A percentile compares a stretch with the other conserved stretches of the same genome.
These are phyloP conservation scores for Coemansia sp. DNA, from an alignment of 192 early-diverging fungal species.

Conservation along the genomic window DNA sequence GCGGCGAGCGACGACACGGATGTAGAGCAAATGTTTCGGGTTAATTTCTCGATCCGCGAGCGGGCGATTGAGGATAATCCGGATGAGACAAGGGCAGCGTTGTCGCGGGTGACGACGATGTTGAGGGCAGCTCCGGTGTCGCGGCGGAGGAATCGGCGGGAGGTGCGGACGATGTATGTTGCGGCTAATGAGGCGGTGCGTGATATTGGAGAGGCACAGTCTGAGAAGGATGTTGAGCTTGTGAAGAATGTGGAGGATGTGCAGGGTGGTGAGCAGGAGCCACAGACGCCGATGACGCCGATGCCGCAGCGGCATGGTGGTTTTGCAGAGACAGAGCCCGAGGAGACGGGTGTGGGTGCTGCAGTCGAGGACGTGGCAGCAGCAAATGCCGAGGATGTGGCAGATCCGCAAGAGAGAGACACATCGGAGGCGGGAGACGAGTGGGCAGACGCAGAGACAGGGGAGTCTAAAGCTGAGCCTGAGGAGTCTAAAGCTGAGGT, in stretches of 20 bases:
- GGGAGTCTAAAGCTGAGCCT: too few species aligned
- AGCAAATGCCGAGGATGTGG: background rate
- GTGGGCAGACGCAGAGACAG: too few species aligned
- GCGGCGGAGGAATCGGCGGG: conserved; percentile 35
- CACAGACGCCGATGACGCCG: too few species aligned
- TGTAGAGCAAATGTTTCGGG: conserved; percentile 34
- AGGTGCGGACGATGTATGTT: conserved; percentile 52
- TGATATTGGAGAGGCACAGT: background rate
- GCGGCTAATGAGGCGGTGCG: background rate
- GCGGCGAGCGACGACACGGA: conserved; percentile 9
- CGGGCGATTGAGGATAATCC: conserved; percentile 50
- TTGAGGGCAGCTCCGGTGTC: conserved; percentile 32
- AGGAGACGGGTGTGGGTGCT: too few species aligned
- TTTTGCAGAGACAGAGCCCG: too few species aligned
- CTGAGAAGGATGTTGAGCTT: background rate
- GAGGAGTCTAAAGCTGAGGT: too few species aligned
- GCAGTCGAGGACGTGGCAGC: too few species aligned
- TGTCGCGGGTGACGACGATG: conserved; percentile 44
- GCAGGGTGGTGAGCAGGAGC: background rate
- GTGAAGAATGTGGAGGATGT: background rate
- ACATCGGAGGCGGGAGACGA: too few species aligned
- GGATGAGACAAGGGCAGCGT: conserved; percentile 46
- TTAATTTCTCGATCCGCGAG: conserved; percentile 53
- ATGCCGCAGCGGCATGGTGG: too few species aligned
- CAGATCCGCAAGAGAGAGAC: background rate